These are phyloP conservation scores for Pinus tabuliformis DNA, from an alignment of 75 land plant species.

Conservation along the genomic window DNA sequence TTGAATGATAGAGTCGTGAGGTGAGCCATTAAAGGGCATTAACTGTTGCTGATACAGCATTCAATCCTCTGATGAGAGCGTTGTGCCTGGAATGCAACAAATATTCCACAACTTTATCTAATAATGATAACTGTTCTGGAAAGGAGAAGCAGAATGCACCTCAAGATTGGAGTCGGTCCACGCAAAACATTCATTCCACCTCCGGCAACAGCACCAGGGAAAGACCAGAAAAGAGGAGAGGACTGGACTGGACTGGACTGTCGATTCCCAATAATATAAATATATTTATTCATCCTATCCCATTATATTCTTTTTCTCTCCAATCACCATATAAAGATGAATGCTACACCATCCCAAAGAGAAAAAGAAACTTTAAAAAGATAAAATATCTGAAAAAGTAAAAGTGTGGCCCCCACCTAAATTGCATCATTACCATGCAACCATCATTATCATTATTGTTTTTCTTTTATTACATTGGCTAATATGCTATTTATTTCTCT, in stretches of 20 bases:
- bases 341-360: no score
- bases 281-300: slow-evolving; percentile 2
- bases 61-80: no score
- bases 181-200: background rate
- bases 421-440: no score
- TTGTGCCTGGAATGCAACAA: background rate
- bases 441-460: no score
- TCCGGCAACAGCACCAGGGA: background rate
- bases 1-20: background rate
- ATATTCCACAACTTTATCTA: background rate
- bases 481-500: no score
- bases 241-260: background rate
- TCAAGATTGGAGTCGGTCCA: background rate
- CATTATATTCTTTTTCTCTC: background rate
- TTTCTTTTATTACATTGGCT: no score
- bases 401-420: no score
- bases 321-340: background rate
- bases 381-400: no score
- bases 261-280: background rate
- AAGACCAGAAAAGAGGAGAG: background rate
- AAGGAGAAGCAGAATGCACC: background rate
- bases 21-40: slow-evolving; percentile 4
- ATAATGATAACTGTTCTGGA: background rate
- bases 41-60: background rate
- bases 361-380: no score